A percentile compares a stretch with the other conserved stretches of the same genome.
Conservation (phyloP, 495 filamentous ascomycete species). For the Chaetomidium leptoderma region DNA sequence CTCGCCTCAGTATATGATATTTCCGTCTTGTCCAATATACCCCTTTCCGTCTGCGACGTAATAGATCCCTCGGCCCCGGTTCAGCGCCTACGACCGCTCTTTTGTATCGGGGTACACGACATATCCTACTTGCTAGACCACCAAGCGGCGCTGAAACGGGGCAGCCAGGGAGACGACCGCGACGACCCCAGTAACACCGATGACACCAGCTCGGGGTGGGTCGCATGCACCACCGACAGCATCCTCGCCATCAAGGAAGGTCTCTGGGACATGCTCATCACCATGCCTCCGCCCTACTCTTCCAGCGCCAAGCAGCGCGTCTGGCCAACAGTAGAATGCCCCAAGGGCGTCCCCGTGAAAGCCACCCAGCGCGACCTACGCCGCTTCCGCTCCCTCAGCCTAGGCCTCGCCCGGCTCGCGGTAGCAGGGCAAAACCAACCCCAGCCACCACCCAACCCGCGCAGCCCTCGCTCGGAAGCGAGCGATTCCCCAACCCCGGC, state of each 20-base stretch:
- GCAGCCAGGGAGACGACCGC: slow-evolving; percentile 23
- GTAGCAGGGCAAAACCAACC: slow-evolving; percentile 24
- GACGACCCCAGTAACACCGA: slow-evolving; percentile 25
- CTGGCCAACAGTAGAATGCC: slow-evolving; percentile 73
- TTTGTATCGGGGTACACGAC: slow-evolving; percentile 87
- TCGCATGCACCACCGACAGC: slow-evolving; percentile 92
- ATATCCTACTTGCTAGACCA: slow-evolving; percentile 69
- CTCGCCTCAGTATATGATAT: slow-evolving; percentile 75
- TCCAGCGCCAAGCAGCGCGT: slow-evolving; percentile 52
- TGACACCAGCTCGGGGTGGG: slow-evolving; percentile 66
- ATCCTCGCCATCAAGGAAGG: slow-evolving; percentile 78
- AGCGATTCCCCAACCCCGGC: slow-evolving; percentile 22
- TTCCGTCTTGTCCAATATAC: slow-evolving; percentile 79
- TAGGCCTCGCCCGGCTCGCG: slow-evolving; percentile 56
- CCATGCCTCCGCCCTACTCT: slow-evolving; percentile 61
- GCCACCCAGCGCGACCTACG: slow-evolving; percentile 88
- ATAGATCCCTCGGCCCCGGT: slow-evolving; percentile 57
- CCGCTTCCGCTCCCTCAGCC: slow-evolving; percentile 67
- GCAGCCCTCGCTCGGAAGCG: slow-evolving; percentile 23
- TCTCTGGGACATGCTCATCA: slow-evolving; percentile 84
- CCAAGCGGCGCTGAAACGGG: slow-evolving; percentile 35
- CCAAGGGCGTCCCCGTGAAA: slow-evolving; percentile 59
- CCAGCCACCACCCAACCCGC: slow-evolving; percentile 20
- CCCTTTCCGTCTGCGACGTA: slow-evolving; percentile 57
- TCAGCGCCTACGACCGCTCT: slow-evolving; percentile 74